phyloP scores from a whole-genome alignment of 768 basidiomycete species.

The Calvatia gigantea region DNA sequence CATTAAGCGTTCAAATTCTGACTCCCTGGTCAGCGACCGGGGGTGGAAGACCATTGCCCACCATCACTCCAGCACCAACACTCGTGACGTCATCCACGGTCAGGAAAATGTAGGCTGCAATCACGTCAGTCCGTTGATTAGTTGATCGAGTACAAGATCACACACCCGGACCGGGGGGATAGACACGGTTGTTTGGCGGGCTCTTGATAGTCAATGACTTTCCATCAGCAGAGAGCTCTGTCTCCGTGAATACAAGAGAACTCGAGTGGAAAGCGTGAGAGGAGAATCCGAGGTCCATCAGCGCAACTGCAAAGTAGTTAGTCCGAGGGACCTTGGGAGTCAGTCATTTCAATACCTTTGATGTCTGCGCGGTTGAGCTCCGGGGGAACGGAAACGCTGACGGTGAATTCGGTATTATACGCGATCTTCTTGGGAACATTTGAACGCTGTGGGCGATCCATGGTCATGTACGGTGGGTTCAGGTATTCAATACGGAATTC shows the following conservation, averaged over 20 bases:
- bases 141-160: neutral
- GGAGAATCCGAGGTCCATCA: constrained; percentile 41
- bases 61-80: constrained; percentile 33
- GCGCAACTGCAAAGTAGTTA: constrained; percentile 24
- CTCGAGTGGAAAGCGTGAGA: constrained; percentile 40
- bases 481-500: constrained; percentile 42
- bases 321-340: neutral
- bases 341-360: constrained; percentile 22
- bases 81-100: constrained; percentile 22
- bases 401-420: constrained; percentile 33
- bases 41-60: constrained; percentile 36
- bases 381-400: constrained; percentile 28
- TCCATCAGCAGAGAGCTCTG: constrained; percentile 26
- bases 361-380: constrained; percentile 23
- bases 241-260: constrained; percentile 33
- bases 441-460: constrained; percentile 29
- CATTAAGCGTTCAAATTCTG: too few species aligned
- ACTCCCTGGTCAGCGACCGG: constrained; percentile 33
- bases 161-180: constrained; percentile 39
- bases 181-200: constrained; percentile 33
- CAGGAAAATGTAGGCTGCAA: neutral
- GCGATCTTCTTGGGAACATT: constrained; percentile 33
- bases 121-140: neutral
- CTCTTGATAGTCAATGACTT: constrained; percentile 31
- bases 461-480: constrained; percentile 39